A percentile compares a stretch with the other conserved stretches of the same genome.
Conservation (phyloP, 2,329 filamentous ascomycete genomes). For the Fusarium illudens region DNA sequence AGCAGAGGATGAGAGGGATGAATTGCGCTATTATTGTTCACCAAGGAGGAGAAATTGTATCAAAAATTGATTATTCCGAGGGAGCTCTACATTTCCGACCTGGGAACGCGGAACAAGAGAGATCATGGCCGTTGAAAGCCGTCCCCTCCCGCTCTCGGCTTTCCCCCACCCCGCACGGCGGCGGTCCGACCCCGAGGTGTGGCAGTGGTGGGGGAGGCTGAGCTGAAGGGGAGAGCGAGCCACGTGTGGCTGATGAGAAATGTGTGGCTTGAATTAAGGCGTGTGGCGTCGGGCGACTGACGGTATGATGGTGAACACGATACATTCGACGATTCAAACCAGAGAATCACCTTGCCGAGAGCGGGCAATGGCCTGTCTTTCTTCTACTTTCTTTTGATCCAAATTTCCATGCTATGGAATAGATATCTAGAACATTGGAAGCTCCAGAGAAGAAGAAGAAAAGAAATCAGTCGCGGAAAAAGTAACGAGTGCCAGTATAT, state of each 20-base stretch:
- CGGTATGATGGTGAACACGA: not conserved
- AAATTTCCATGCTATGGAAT: not conserved
- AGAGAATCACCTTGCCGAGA: not conserved
- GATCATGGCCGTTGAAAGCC: slow-evolving; percentile 37
- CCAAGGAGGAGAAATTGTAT: slow-evolving; percentile 4
- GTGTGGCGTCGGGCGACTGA: not conserved
- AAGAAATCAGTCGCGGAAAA: not conserved
- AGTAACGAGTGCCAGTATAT: not conserved
- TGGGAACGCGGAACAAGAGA: slow-evolving; percentile 23
- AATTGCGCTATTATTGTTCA: slow-evolving; percentile 5
- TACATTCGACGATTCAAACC: not conserved
- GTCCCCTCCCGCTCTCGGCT: slow-evolving; percentile 39
- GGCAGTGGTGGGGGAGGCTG: slow-evolving; percentile 41
- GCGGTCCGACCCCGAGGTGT: slow-evolving; percentile 7
- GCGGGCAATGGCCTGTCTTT: not conserved
- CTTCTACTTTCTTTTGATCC: not conserved
- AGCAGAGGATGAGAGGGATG: not conserved
- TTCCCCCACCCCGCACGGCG: slow-evolving; percentile 20
- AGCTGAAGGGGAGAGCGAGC: not conserved
- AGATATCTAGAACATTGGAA: not conserved
- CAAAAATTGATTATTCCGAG: slow-evolving; percentile 25
- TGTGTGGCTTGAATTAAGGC: not conserved
- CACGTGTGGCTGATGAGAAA: slow-evolving; percentile 17
- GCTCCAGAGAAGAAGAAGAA: not conserved
- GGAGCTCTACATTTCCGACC: slow-evolving; percentile 24